A percentile compares a stretch with the other conserved stretches of the same genome.
Conservation (phyloP, 2,329 filamentous ascomycete species). For the Sarocladiaceae sp. region DNA sequence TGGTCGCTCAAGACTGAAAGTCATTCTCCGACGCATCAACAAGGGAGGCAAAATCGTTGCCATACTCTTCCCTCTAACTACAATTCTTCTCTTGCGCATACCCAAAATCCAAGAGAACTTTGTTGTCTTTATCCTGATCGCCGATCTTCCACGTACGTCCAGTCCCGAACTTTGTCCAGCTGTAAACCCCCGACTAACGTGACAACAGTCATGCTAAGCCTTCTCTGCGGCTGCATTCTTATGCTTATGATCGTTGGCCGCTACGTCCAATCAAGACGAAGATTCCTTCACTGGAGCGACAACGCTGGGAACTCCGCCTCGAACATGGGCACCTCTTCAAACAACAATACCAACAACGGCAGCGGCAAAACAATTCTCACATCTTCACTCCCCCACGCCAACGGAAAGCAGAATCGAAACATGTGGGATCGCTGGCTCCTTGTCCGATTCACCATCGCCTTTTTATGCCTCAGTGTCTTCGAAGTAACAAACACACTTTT, state of each 20-base stretch:
- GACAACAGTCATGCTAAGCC: neutral
- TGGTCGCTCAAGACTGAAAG: neutral
- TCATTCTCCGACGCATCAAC: neutral
- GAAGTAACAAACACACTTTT: neutral
- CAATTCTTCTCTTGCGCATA: neutral
- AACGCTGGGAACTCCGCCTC: neutral
- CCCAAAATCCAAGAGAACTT: neutral
- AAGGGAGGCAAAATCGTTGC: neutral
- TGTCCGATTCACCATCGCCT: constrained; percentile 1
- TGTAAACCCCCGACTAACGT: neutral
- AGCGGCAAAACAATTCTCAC: neutral
- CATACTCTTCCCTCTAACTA: neutral
- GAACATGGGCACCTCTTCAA: neutral
- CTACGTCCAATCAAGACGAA: neutral
- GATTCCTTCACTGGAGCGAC: neutral
- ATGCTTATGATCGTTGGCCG: neutral
- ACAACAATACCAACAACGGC: neutral
- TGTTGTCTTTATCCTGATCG: neutral
- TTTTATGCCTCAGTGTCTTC: neutral
- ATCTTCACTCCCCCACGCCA: neutral
- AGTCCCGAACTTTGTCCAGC: no score
- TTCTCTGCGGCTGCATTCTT: neutral
- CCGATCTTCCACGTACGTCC: neutral
- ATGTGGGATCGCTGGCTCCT: constrained; percentile 5
- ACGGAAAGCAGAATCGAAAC: neutral